Conservation (phyloP, 2,329 filamentous ascomycete species). For the Exserohilum rostratum region DNA sequence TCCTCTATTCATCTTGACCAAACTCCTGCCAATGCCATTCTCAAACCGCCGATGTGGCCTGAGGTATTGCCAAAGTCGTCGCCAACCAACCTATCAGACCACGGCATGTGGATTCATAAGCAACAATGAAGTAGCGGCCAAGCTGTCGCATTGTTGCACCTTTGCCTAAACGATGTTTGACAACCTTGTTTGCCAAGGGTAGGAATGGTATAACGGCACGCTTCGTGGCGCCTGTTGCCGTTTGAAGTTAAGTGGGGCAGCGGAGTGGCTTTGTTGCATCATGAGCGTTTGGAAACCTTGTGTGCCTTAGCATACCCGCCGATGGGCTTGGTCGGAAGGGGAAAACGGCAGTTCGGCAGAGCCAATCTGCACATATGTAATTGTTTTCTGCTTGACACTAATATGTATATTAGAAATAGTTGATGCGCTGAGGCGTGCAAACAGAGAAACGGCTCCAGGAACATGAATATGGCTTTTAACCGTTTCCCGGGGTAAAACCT, state of each 20-base stretch:
- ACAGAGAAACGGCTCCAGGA: not conserved
- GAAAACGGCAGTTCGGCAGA: conserved; percentile 3
- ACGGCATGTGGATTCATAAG: too few species aligned
- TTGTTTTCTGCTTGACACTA: not conserved
- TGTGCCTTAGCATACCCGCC: conserved; percentile 22
- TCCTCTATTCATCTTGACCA: too few species aligned
- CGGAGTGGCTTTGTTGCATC: conserved; percentile 25
- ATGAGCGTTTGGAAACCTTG: conserved; percentile 37
- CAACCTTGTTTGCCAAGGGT: conserved; percentile 19
- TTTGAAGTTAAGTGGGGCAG: conserved; percentile 36
- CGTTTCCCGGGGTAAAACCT: not conserved
- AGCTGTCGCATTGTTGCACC: conserved; percentile 21
- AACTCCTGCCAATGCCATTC: too few species aligned
- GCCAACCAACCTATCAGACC: too few species aligned
- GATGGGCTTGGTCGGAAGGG: conserved; percentile 1
- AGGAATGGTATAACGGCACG: conserved; percentile 9
- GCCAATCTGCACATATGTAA: not conserved
- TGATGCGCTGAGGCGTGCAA: not conserved
- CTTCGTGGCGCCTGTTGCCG: conserved; percentile 20
- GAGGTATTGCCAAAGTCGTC: too few species aligned
- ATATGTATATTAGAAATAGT: not conserved
- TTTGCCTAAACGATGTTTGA: conserved; percentile 17
- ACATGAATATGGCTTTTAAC: not conserved
- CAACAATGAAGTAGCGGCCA: conserved; percentile 12
- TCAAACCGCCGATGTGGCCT: too few species aligned